These are phyloP conservation scores for Aspergillus coremiiformis DNA, from an alignment of 495 filamentous ascomycete genomes.

Conservation along the genomic window DNA sequence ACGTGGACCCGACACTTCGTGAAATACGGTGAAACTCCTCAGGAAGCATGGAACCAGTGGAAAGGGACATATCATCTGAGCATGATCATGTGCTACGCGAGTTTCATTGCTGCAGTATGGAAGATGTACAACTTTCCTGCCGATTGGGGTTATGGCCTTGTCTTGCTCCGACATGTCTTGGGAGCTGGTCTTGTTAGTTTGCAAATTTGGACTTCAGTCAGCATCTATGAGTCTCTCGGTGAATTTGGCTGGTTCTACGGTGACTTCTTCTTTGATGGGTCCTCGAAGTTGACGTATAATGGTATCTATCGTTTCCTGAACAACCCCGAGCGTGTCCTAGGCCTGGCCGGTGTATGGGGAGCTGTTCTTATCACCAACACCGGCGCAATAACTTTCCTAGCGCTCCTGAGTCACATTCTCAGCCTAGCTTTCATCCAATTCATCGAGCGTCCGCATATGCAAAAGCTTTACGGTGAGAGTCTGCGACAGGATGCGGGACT, in stretches of 20 bases:
- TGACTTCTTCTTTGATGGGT: constrained; percentile 86
- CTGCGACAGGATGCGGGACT: constrained; percentile 83
- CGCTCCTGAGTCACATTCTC: constrained; percentile 75
- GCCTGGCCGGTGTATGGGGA: constrained; percentile 93
- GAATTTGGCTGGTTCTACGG: constrained; percentile 99
- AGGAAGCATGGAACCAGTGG: constrained; percentile 97
- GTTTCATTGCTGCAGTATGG: constrained; percentile 86
- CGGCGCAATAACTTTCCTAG: constrained; percentile 71
- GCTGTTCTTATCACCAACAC: constrained; percentile 88
- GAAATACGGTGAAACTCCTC: constrained; percentile 83
- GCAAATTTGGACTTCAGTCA: constrained; percentile 87
- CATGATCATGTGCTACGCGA: constrained; percentile 78
- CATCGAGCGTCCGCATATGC: constrained; percentile 96
- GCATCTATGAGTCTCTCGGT: constrained; percentile 92
- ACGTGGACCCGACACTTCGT: constrained; percentile 94
- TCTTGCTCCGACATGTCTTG: constrained; percentile 77
- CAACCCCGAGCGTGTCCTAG: constrained; percentile 91
- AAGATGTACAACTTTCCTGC: constrained; percentile 87
- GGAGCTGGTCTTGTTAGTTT: constrained; percentile 74
- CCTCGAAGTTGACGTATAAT: constrained; percentile 83
- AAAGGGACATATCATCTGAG: constrained; percentile 92
- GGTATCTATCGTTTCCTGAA: constrained; percentile 98
- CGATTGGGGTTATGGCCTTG: constrained; percentile 78
- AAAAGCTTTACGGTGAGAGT: constrained; percentile 85
- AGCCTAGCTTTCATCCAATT: constrained; percentile 85